Conservation (phyloP, 306 rosid species). For the Psophocarpus tetragonolobus region DNA sequence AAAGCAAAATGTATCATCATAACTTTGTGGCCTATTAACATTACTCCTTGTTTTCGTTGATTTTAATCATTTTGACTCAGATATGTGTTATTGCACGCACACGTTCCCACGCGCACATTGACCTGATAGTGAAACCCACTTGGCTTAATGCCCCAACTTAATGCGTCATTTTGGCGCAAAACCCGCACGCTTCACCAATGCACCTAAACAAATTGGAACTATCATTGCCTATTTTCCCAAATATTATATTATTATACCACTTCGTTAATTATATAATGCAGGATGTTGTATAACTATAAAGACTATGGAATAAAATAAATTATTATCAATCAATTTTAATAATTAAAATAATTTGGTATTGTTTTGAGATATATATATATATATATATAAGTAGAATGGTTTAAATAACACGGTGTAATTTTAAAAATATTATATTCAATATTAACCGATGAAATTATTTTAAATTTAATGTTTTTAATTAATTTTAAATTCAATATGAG, state of each 20-base stretch:
- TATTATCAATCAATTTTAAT: too few species aligned
- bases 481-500: too few species aligned
- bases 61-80: not conserved
- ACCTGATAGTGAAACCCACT: constrained; percentile 15
- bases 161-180: not conserved
- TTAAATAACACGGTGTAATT: too few species aligned
- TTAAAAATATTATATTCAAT: too few species aligned
- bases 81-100: not conserved
- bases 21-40: constrained; percentile 16
- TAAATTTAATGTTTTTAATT: too few species aligned
- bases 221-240: not conserved
- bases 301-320: too few species aligned
- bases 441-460: too few species aligned
- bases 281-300: not conserved
- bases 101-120: not conserved
- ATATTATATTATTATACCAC: not conserved
- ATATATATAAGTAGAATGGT: too few species aligned
- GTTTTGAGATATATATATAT: too few species aligned
- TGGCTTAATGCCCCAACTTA: not conserved
- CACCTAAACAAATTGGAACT: not conserved
- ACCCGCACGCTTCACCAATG: not conserved
- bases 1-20: constrained; percentile 28
- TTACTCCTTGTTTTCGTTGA: not conserved
- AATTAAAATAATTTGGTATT: too few species aligned
- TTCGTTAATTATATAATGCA: not conserved